Conservation (phyloP, 257 asterid genomes). For the Penstemon eatonii region DNA sequence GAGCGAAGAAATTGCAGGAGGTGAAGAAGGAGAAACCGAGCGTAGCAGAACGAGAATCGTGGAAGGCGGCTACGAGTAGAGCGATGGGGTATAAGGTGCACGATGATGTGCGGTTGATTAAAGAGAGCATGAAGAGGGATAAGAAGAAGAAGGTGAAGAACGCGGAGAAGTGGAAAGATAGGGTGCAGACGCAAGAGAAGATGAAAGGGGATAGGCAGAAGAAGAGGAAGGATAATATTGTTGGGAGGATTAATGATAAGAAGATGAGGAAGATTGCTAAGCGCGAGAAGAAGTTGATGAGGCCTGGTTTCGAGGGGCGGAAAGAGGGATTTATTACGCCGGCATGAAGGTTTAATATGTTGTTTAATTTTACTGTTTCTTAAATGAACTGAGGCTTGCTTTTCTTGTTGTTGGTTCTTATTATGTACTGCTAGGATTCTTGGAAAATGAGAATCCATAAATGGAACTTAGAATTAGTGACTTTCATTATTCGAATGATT, state of each 20-base stretch:
- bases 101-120: constrained; percentile 62
- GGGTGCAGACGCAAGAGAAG: constrained; percentile 58
- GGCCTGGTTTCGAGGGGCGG: constrained; percentile 94
- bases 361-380: constrained; percentile 11
- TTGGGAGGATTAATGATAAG: constrained; percentile 68
- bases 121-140: constrained; percentile 75
- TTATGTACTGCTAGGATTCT: too few relatives aligned
- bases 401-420: too few relatives aligned
- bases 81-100: constrained; percentile 93
- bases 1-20: constrained; percentile 60
- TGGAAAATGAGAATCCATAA: too few relatives aligned
- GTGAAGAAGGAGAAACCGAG: constrained; percentile 58
- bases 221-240: constrained; percentile 77
- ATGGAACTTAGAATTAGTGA: too few relatives aligned
- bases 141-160: constrained; percentile 72
- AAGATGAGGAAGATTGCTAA: constrained; percentile 78
- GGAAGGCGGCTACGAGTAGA: constrained; percentile 73
- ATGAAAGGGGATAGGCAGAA: constrained; percentile 62
- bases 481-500: too few relatives aligned
- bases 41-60: constrained; percentile 66
- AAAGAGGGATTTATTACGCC: constrained; percentile 67
- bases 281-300: constrained; percentile 92
- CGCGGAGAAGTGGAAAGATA: constrained; percentile 83
- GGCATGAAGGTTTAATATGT: constrained; percentile 39
- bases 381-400: too few relatives aligned